phyloP scores from a whole-genome alignment of 1,139 yeast genomes.

The Lodderomyces pseudojiufengensis region DNA sequence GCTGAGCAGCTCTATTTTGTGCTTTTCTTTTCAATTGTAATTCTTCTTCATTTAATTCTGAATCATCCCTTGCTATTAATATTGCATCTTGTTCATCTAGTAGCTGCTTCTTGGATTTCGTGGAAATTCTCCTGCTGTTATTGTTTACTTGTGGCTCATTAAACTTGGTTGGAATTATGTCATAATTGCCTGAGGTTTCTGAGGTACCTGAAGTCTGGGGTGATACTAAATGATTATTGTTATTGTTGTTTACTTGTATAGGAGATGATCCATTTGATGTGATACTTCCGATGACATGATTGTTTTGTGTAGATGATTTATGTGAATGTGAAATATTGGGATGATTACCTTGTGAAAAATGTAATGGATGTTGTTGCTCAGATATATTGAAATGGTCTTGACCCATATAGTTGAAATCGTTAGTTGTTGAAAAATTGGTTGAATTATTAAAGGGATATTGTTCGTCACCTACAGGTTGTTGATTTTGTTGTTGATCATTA shows the following conservation, averaged over 20 bases:
- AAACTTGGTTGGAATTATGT: constrained; percentile 5
- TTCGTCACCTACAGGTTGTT: constrained; percentile 2
- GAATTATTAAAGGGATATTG: constrained; percentile 1
- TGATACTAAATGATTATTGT: constrained; percentile 5
- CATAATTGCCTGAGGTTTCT: constrained; percentile 9
- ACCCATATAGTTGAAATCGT: neutral
- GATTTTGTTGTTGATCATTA: constrained; percentile 9
- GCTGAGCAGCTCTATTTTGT: constrained; percentile 85
- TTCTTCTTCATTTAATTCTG: constrained; percentile 46
- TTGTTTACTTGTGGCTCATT: too few species aligned
- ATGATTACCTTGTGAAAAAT: neutral
- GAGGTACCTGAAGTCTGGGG: constrained; percentile 14
- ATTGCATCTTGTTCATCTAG: constrained; percentile 38
- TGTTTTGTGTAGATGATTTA: neutral
- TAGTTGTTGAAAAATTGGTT: neutral
- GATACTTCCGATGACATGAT: constrained; percentile 1
- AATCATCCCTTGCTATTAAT: constrained; percentile 38
- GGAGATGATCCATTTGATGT: constrained; percentile 13
- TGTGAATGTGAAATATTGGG: neutral
- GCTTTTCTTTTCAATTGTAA: constrained; percentile 61
- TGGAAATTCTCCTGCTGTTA: neutral
- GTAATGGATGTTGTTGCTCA: constrained; percentile 4
- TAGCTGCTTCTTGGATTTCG: constrained; percentile 22
- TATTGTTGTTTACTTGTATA: constrained; percentile 3
- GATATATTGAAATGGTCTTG: neutral